Evolutionary conservation across 129 eudicot genomes (phyloP).

Genomic region (Artemisia annua): DNA sequence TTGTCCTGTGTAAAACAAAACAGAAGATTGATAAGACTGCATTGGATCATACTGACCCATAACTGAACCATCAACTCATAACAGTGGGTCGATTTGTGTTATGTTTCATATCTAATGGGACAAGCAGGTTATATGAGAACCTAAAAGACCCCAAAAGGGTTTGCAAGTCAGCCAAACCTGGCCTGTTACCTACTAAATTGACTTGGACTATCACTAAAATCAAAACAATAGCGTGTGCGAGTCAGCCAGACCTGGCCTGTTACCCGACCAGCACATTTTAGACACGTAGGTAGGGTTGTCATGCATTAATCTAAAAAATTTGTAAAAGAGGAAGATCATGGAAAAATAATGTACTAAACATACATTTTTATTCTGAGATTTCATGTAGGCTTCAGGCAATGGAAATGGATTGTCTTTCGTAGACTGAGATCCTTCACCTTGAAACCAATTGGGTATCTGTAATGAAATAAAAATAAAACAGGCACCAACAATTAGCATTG

Average conservation of each 20-base stretch:
- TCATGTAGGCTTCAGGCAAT: constrained; percentile 80
- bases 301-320: too few species aligned
- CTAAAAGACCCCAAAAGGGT: too few species aligned
- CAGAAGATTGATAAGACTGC: not conserved
- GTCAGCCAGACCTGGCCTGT: too few species aligned
- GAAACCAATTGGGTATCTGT: constrained; percentile 91
- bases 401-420: constrained; percentile 92
- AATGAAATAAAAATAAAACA: not conserved
- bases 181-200: too few species aligned
- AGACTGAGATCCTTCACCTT: constrained; percentile 61
- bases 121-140: too few species aligned
- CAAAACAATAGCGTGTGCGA: too few species aligned
- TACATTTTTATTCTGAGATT: constrained; percentile 82
- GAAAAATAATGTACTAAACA: constrained; percentile 5
- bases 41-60: not conserved
- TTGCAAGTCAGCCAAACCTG: too few species aligned
- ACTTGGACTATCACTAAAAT: too few species aligned
- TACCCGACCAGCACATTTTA: too few species aligned
- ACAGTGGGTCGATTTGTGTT: too few species aligned
- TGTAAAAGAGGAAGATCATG: not conserved
- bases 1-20: constrained; percentile 45
- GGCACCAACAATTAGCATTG: not conserved
- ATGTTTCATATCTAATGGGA: too few species aligned
- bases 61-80: not conserved
- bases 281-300: too few species aligned